A percentile compares a stretch with the other conserved stretches of the same genome.
Evolutionary conservation across 2,329 filamentous ascomycete species (phyloP).

Genomic region (Penicillium sp.): DNA sequence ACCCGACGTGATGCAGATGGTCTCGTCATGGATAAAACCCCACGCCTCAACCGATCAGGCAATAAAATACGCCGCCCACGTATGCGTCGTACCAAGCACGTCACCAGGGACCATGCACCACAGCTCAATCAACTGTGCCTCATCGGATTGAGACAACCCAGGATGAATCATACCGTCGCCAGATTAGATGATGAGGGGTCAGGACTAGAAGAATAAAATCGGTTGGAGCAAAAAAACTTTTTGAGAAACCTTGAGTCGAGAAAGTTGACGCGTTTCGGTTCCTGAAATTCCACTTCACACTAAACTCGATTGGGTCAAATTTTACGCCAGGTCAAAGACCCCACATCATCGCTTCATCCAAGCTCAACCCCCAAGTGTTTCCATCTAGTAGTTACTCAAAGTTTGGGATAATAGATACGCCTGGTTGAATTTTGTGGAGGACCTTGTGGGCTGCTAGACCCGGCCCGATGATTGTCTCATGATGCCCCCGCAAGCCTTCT

Average conservation of each 20-base stretch:
- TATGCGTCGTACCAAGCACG: background rate
- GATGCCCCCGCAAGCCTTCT: background rate
- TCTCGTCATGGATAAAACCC: no score
- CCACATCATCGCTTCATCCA: background rate
- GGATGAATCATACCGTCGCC: no score
- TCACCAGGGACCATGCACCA: background rate
- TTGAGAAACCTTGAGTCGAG: no score
- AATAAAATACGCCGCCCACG: background rate
- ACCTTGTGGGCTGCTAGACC: background rate
- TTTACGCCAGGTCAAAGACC: background rate
- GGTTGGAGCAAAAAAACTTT: no score
- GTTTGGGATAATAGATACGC: no score
- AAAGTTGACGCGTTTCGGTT: background rate
- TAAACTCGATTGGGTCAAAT: background rate
- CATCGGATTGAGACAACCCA: background rate
- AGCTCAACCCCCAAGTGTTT: no score
- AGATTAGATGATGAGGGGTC: no score
- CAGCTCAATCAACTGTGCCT: background rate
- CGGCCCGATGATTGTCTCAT: background rate
- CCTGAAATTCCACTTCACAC: background rate
- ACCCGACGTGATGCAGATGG: no score
- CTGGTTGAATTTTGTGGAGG: background rate
- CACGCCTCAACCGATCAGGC: background rate
- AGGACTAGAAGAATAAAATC: no score
- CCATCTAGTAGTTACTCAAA: no score